Evolutionary conservation across 2,329 filamentous ascomycete species (phyloP).

Genomic region (Huntiella decipiens): DNA sequence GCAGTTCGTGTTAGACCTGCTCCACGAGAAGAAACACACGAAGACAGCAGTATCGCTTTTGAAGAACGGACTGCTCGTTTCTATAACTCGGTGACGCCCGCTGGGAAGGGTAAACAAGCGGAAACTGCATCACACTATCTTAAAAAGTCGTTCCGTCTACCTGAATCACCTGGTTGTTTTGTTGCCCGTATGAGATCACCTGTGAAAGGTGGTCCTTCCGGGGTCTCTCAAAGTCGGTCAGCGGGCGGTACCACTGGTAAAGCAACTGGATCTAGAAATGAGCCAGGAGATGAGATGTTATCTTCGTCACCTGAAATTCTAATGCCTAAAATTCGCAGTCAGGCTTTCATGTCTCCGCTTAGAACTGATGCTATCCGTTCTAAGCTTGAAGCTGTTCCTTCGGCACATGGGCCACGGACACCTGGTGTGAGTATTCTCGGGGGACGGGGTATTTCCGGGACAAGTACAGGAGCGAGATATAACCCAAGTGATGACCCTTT

Average conservation of each 20-base stretch:
- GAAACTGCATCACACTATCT: constrained; percentile 78
- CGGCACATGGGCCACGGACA: constrained; percentile 36
- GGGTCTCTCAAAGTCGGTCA: not conserved
- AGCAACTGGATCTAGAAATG: no score
- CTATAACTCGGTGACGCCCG: constrained; percentile 32
- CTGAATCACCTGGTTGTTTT: constrained; percentile 60
- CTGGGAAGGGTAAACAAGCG: constrained; percentile 36
- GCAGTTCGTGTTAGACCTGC: constrained; percentile 10
- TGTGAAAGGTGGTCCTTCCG: not conserved
- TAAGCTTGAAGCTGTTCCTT: constrained; percentile 23
- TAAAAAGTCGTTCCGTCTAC: constrained; percentile 86
- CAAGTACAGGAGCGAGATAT: not conserved
- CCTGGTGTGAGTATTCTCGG: constrained; percentile 78
- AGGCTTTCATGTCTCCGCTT: constrained; percentile 65
- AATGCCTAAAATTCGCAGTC: constrained; percentile 64
- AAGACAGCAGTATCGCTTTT: constrained; percentile 29
- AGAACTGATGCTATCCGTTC: constrained; percentile 23
- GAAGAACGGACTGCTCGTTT: constrained; percentile 34
- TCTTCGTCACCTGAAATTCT: constrained; percentile 60
- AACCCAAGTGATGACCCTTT: constrained; percentile 24
- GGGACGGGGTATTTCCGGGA: constrained; percentile 23
- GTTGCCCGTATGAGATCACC: constrained; percentile 21
- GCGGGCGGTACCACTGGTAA: no score
- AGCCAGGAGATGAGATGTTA: constrained; percentile 25
- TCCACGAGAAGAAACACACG: constrained; percentile 18